phyloP scores from a whole-genome alignment of 768 basidiomycete genomes.

The Leccinum olivaceopallidum region DNA sequence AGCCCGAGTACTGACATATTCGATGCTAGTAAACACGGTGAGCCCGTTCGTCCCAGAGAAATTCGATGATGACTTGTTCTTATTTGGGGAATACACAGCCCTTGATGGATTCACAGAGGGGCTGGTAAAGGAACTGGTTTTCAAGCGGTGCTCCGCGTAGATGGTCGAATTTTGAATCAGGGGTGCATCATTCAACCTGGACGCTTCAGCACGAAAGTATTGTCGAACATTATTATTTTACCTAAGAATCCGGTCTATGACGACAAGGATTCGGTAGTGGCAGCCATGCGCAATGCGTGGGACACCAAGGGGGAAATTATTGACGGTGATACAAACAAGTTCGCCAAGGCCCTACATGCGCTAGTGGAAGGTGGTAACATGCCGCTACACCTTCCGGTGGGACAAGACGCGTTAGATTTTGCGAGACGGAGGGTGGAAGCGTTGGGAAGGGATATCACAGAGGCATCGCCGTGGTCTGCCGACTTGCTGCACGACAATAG shows the following conservation, averaged over 20 bases:
- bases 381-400: conserved; percentile 6
- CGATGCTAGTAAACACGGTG: neutral
- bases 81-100: neutral
- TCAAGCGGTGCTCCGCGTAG: neutral
- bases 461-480: conserved; percentile 2
- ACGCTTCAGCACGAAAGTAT: conserved; percentile 1
- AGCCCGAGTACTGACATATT: neutral
- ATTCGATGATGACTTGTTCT: neutral
- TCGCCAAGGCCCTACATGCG: neutral
- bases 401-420: conserved; percentile 3
- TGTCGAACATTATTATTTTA: neutral
- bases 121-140: neutral
- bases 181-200: neutral
- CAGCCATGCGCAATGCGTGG: neutral
- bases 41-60: neutral
- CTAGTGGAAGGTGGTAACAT: conserved; percentile 2
- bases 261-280: neutral
- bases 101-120: neutral
- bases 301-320: neutral
- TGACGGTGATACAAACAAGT: conserved; percentile 8
- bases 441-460: neutral
- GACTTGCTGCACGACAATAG: conserved; percentile 3
- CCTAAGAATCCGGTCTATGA: neutral
- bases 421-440: neutral
- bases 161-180: neutral